Conservation (phyloP, 768 basidiomycete species). For the Rubroboletus pulcherrimus region DNA sequence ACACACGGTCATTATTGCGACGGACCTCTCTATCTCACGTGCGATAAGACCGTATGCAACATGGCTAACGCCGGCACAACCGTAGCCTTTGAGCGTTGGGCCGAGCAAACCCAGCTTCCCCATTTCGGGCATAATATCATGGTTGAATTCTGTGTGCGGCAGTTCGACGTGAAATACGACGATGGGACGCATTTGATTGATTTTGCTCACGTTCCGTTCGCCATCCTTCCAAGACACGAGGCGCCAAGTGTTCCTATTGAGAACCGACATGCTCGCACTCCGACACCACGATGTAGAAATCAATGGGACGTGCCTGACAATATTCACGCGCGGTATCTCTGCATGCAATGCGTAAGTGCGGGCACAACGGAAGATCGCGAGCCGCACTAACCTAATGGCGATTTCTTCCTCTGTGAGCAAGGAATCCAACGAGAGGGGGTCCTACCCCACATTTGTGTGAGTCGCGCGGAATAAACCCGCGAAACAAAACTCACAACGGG, state of each 20-base stretch:
- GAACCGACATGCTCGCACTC: neutral
- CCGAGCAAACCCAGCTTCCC: constrained; percentile 88
- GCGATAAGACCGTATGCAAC: constrained; percentile 95
- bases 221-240: constrained; percentile 88
- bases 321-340: constrained; percentile 80
- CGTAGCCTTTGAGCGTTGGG: constrained; percentile 89
- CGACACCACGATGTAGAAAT: neutral
- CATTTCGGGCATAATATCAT: constrained; percentile 81
- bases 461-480: neutral
- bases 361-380: neutral
- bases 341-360: constrained; percentile 1
- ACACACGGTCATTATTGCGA: neutral
- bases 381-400: constrained; percentile 65
- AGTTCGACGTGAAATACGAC: neutral
- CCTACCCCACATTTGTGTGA: constrained; percentile 43
- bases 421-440: constrained; percentile 76
- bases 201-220: constrained; percentile 69
- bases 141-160: constrained; percentile 62
- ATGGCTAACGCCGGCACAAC: constrained; percentile 86
- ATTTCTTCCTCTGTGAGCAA: constrained; percentile 87
- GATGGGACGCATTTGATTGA: neutral
- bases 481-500: constrained; percentile 14
- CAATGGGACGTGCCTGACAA: constrained; percentile 57
- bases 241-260: constrained; percentile 69
- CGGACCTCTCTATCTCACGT: constrained; percentile 85